Base-by-base conservation (phyloP, 2,329 filamentous ascomycete genomes). In the Neonectria punicea region DNA sequence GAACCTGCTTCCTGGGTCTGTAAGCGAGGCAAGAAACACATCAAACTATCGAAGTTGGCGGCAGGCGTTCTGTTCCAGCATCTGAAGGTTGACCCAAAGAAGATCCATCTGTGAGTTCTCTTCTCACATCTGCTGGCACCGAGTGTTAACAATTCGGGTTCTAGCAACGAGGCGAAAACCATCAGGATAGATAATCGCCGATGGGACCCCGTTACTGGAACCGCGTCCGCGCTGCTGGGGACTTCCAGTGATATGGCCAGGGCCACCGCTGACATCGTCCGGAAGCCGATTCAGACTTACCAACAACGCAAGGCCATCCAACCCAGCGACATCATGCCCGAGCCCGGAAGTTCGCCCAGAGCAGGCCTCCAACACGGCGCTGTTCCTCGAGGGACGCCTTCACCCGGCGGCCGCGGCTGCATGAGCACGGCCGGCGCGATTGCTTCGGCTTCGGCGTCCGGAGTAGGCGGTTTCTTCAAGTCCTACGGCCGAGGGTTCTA, bases 151-250 rank as follows among this genome's bases (percentile, higher is more conserved):
- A 62, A 13, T 3, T 43, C 0, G 18, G n/a, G 2, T 13, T 16
- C 16, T 20, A 72, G 66, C 22, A 67, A 70, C 44, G 66, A 70
- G 32, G 65, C 2, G 36, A 69, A n/a, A 41, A 64, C 0, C 36
- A 65, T 41, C 59, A 39, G 25, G 18, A 73, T 73, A 0, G 25
- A 67, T 4, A 66, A 72, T 8, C 34, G 50, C 0, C 58, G 71
- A 1, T 73, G 66, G 70, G 71, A 73, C 36, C 70, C 69, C 1
- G 2, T 71, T 1, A 70, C 69, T 0, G 69, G 67, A 2, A 53
- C 59, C 0, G 32, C 61, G 0, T 67, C 69, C 1, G 53, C 66
- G 0, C 41, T 73, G 22, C 30, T 60, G 4, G 51, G 69, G 2
- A 72, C 63, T 0, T 22, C 56, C 5, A 25, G 61, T 0, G 67